Conservation (phyloP, 257 asterid genomes). For the Salvia splendens region DNA sequence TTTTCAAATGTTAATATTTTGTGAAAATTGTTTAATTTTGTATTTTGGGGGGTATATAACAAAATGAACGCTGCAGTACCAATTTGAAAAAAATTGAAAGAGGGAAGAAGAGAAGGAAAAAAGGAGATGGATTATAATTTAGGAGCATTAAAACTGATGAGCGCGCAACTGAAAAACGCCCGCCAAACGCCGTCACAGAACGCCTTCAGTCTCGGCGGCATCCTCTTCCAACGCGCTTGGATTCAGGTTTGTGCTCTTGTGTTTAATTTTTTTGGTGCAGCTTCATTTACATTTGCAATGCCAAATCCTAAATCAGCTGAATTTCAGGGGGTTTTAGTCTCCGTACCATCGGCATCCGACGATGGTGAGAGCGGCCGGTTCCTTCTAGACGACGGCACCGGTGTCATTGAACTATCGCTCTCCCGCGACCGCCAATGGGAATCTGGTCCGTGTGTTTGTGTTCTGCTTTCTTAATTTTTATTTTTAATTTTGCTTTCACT, state of each 20-base stretch:
- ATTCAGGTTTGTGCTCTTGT: slow-evolving; percentile 50
- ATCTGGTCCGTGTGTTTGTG: slow-evolving; percentile 41
- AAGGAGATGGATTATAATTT: slow-evolving; percentile 67
- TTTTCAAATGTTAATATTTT: no score
- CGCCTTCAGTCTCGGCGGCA: slow-evolving; percentile 63
- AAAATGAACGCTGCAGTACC: no score
- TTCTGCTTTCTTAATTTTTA: not conserved
- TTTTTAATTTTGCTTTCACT: not conserved
- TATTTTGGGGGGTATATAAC: no score
- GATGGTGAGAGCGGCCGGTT: slow-evolving; percentile 35
- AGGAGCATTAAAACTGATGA: slow-evolving; percentile 80
- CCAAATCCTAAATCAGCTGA: slow-evolving; percentile 34
- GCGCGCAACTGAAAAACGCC: slow-evolving; percentile 62
- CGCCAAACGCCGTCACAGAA: slow-evolving; percentile 42
- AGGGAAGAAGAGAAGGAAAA: not conserved
- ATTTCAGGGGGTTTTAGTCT: slow-evolving; percentile 69
- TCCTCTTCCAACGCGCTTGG: slow-evolving; percentile 98
- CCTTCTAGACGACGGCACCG: slow-evolving; percentile 80
- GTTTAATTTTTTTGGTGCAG: not conserved
- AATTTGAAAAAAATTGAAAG: slow-evolving; percentile 16
- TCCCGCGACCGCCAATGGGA: slow-evolving; percentile 54
- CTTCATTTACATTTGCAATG: slow-evolving; percentile 18
- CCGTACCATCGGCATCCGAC: slow-evolving; percentile 40
- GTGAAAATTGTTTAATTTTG: no score
- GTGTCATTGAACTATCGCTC: slow-evolving; percentile 53